phyloP scores from a whole-genome alignment of 345 rosid genomes.

The Hypericum androsaemum region DNA sequence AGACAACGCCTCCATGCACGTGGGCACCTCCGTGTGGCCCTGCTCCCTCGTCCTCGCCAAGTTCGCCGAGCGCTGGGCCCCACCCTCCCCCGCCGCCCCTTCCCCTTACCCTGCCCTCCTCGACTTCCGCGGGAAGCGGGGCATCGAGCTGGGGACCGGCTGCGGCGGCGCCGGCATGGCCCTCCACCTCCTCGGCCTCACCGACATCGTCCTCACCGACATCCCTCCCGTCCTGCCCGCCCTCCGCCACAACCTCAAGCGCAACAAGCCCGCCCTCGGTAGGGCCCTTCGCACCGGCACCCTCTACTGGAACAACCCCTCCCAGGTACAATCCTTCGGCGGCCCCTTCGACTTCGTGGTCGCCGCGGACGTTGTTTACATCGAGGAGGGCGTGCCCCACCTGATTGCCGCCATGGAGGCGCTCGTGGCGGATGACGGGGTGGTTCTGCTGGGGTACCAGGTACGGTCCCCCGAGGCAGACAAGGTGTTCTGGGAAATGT shows the following conservation, averaged over 20 bases:
- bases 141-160: conserved; percentile 75
- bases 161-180: conserved; percentile 92
- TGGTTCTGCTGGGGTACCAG: conserved; percentile 68
- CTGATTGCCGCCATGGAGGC: conserved; percentile 59
- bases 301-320: conserved; percentile 56
- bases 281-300: conserved; percentile 50
- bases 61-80: conserved; percentile 84
- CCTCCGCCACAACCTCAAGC: conserved; percentile 79
- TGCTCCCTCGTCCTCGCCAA: conserved; percentile 82
- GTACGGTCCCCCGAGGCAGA: conserved; percentile 86
- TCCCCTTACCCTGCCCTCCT: conserved; percentile 25
- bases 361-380: conserved; percentile 84
- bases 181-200: conserved; percentile 62
- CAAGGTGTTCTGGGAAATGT: conserved; percentile 67
- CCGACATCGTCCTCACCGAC: conserved; percentile 72
- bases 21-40: conserved; percentile 94
- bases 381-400: conserved; percentile 55
- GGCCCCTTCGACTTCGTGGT: conserved; percentile 77
- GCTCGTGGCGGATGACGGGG: conserved; percentile 63
- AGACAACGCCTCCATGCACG: conserved; percentile 81
- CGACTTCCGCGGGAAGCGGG: conserved; percentile 30
- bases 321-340: conserved; percentile 49
- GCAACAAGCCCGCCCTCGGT: conserved; percentile 60
- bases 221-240: conserved; percentile 89
- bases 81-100: conserved; percentile 4